phyloP scores from a whole-genome alignment of 75 land plant genomes.

The Picea sitchensis region DNA sequence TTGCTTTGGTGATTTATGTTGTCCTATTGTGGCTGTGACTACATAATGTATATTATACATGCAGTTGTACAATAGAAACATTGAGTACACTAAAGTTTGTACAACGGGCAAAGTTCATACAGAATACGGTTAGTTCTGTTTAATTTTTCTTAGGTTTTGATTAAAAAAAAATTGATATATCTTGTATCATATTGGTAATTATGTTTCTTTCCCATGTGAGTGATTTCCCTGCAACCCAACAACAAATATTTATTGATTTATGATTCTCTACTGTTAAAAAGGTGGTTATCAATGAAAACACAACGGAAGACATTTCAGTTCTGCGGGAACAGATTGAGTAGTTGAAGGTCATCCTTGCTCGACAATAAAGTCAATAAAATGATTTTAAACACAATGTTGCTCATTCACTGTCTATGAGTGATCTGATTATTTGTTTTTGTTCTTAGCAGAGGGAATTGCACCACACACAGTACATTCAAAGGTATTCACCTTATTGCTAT shows the following conservation, averaged over 20 bases:
- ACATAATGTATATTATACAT: background rate
- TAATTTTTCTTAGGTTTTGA: background rate
- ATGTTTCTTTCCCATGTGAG: background rate
- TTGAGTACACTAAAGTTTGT: slow-evolving; percentile 62
- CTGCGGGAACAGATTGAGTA: slow-evolving; percentile 30
- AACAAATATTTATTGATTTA: slow-evolving; percentile 1
- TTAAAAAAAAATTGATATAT: background rate
- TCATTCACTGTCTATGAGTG: background rate
- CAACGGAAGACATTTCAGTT: slow-evolving; percentile 28
- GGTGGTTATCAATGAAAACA: slow-evolving; percentile 43
- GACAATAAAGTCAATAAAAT: background rate
- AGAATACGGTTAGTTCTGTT: slow-evolving; percentile 30
- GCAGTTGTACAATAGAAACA: slow-evolving; percentile 49
- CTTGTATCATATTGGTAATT: background rate
- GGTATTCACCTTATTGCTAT: background rate
- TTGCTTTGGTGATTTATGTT: background rate
- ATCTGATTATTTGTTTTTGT: background rate
- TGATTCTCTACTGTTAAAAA: slow-evolving; percentile 11
- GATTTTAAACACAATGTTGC: too few species aligned
- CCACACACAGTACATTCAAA: background rate
- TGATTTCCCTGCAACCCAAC: background rate
- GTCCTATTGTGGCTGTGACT: background rate
- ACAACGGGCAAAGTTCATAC: slow-evolving; percentile 70
- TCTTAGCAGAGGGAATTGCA: background rate
- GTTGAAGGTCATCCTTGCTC: slow-evolving; percentile 23